Percentiles rank a stretch among this genome's conserved stretches.
Evolutionary conservation across 2,329 filamentous ascomycete species (phyloP).

Genomic region (Sarocladiaceae sp.): DNA sequence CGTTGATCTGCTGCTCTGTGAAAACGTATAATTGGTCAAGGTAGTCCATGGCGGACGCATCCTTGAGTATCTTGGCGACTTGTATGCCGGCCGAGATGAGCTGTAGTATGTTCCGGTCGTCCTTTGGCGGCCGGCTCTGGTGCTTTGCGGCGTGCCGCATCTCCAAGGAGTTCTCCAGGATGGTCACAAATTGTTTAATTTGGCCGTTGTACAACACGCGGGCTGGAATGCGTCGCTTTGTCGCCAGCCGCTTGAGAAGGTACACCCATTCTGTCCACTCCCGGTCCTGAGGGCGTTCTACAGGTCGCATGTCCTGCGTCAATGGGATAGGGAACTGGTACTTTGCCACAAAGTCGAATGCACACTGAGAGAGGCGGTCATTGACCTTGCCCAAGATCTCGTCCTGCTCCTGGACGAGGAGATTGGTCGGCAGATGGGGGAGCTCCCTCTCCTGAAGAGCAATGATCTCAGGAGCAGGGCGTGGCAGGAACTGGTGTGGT

Average conservation of each 20-base stretch:
- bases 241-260: constrained; percentile 76
- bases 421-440: constrained; percentile 74
- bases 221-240: constrained; percentile 78
- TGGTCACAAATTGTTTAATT: constrained; percentile 86
- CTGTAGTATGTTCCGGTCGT: constrained; percentile 83
- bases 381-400: constrained; percentile 74
- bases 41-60: constrained; percentile 76
- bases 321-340: constrained; percentile 86
- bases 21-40: constrained; percentile 75
- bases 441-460: constrained; percentile 74
- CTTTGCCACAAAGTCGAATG: constrained; percentile 85
- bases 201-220: constrained; percentile 81
- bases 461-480: constrained; percentile 63
- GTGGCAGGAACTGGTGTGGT: constrained; percentile 73
- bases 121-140: constrained; percentile 75
- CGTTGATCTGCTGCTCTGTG: constrained; percentile 73
- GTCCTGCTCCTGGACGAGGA: constrained; percentile 80
- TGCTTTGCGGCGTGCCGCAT: constrained; percentile 82
- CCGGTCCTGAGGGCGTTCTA: constrained; percentile 67
- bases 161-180: constrained; percentile 81
- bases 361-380: constrained; percentile 76
- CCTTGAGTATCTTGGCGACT: constrained; percentile 81
- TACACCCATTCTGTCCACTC: constrained; percentile 94
- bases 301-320: constrained; percentile 72
- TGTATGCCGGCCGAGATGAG: constrained; percentile 82